Conservation (phyloP, 2,329 filamentous ascomycete species). For the Beauveria australis region DNA sequence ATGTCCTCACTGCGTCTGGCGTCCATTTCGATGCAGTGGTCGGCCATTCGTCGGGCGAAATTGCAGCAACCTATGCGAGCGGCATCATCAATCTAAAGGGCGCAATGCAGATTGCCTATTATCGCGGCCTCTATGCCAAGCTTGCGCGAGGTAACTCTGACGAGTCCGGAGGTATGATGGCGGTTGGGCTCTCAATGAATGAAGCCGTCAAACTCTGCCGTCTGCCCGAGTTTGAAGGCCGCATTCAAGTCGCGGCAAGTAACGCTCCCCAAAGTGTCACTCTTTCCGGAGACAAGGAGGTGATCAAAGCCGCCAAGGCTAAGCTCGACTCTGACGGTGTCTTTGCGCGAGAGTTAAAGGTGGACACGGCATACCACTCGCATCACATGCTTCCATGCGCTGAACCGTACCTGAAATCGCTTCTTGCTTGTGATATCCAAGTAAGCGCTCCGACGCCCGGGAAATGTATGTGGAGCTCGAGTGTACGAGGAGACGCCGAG, state of each 20-base stretch:
- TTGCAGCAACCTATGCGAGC: constrained; percentile 40
- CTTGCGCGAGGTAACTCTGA: not conserved
- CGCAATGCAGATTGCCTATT: constrained; percentile 20
- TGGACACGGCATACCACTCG: constrained; percentile 15
- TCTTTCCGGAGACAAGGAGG: constrained; percentile 13
- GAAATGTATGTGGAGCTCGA: constrained; percentile 12
- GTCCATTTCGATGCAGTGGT: constrained; percentile 29
- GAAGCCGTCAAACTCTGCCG: constrained; percentile 10
- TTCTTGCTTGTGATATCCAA: not conserved
- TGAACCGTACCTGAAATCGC: not conserved
- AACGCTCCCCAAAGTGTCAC: constrained; percentile 17
- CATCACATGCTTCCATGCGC: not conserved
- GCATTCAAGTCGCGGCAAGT: constrained; percentile 16
- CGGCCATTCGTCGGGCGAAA: constrained; percentile 43
- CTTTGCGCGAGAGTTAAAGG: constrained; percentile 11
- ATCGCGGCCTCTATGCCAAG: constrained; percentile 9
- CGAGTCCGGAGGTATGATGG: constrained; percentile 14
- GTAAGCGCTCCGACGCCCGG: not conserved
- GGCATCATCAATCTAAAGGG: constrained; percentile 25
- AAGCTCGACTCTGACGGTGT: constrained; percentile 10
- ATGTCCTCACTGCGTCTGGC: constrained; percentile 20
- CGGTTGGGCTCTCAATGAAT: constrained; percentile 12
- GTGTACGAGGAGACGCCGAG: constrained; percentile 9
- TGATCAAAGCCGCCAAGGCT: not conserved
- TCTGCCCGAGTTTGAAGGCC: constrained; percentile 12